These are phyloP conservation scores for Cordyceps farinosa DNA, from an alignment of 2,329 filamentous ascomycete species.

Conservation along the genomic window DNA sequence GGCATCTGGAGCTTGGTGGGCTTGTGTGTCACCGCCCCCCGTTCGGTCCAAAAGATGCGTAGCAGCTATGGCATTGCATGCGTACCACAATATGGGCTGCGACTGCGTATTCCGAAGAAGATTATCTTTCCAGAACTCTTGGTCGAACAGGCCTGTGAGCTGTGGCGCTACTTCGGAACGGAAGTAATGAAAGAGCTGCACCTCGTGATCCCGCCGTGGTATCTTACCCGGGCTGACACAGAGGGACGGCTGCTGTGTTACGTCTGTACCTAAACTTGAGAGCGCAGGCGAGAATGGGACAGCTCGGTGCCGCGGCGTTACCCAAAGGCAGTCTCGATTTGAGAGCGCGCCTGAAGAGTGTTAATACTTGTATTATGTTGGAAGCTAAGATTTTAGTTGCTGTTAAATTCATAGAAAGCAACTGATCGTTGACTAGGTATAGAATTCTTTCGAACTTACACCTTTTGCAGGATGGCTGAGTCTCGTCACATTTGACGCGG, in stretches of 20 bases:
- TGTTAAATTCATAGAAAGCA: neutral
- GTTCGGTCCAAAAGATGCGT: neutral
- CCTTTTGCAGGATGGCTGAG: neutral
- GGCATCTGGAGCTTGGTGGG: neutral
- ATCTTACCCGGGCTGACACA: neutral
- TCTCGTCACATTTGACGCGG: conserved; percentile 1
- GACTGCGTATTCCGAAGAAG: neutral
- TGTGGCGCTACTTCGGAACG: neutral
- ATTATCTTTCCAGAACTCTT: neutral
- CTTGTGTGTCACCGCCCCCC: neutral
- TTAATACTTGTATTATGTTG: neutral
- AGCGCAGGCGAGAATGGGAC: neutral
- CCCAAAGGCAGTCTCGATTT: neutral
- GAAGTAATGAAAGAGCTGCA: conserved; percentile 3
- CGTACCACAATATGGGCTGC: neutral
- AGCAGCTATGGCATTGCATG: neutral
- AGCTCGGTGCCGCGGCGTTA: neutral
- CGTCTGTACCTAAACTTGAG: neutral
- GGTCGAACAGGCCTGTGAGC: neutral
- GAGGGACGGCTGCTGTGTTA: neutral
- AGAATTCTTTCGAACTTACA: neutral
- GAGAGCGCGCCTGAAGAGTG: neutral
- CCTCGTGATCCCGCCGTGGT: neutral
- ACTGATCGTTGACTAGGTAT: too few relatives aligned
- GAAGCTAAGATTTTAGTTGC: too few relatives aligned